Base-by-base conservation (phyloP, 345 rosid species). In the Gossypioides kirkii region DNA sequence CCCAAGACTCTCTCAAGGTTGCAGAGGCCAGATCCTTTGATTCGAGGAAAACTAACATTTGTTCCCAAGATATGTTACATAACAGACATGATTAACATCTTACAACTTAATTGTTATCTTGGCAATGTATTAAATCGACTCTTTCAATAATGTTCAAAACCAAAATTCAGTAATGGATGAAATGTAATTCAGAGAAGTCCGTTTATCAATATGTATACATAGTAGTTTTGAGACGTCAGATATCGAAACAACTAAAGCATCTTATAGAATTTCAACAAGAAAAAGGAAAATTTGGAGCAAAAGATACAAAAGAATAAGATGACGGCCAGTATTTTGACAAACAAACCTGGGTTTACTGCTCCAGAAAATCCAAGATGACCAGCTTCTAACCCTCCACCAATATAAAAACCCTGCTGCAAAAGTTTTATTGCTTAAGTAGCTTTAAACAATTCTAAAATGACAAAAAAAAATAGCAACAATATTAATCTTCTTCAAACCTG, bases 341-440 rank as follows among this genome's bases (percentile, higher is more conserved):
- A 77, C 77, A 71, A 76, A 94, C 98, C 98, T 86, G 97, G 71
- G 74, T 81, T 87, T 77, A 88, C 73, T 26, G 78, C 54, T 78
- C 82, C 88, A 14, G 85, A 75, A 79, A 84, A 87, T 69, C 91
- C 88, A 66, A 85, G 61, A 75, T 80, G 78, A 72, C 73, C 77
- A 32, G 87, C 59, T 70, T 90, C 93, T 63, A 86, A 32, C 52
- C 87, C 89, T 14, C 86, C 81, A 26, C 90, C 93, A 0, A 84
- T 46, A 69, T 79, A 86, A 67, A 82, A 77, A 62, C 98, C 97
- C 95, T 92, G 84, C 62, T 74, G 58, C 20, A 55, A 23, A 71
- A 60, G 59, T 70, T 45, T 58, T 7, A 56, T 55, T 55, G 32
- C 52, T 69, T 77, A 3, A 71, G 42, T 20, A 38, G 65, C 23